Conservation (phyloP, 192 early-diverging fungal species). For the Coemansia sp. region DNA sequence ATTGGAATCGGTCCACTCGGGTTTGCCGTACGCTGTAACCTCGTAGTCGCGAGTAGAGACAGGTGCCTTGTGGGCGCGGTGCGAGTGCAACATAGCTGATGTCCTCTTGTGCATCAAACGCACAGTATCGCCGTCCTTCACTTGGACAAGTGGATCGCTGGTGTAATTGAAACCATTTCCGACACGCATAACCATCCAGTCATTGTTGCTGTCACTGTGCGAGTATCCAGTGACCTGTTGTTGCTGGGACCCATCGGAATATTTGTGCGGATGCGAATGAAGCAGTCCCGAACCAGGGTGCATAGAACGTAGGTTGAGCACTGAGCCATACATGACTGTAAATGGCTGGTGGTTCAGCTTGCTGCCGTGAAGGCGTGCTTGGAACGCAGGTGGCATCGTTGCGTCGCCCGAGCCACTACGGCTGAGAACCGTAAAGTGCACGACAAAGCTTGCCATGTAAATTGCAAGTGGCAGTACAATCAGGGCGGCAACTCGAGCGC, state of each 20-base stretch:
- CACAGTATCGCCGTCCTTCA: conserved; percentile 77
- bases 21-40: conserved; percentile 60
- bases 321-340: conserved; percentile 25
- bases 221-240: conserved; percentile 91
- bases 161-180: conserved; percentile 43
- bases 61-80: conserved; percentile 60
- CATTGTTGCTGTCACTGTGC: conserved; percentile 76
- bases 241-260: conserved; percentile 66
- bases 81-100: conserved; percentile 61
- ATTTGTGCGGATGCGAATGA: conserved; percentile 66
- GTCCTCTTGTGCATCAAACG: conserved; percentile 72
- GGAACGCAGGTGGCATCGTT: conserved; percentile 89
- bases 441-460: conserved; percentile 86
- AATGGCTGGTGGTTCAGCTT: conserved; percentile 54
- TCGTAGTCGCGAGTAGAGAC: conserved; percentile 71
- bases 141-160: conserved; percentile 54
- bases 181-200: conserved; percentile 55
- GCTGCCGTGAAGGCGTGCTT: conserved; percentile 78
- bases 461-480: conserved; percentile 79
- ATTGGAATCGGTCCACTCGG: conserved; percentile 72
- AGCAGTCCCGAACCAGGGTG: conserved; percentile 51
- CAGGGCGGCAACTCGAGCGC: conserved; percentile 77
- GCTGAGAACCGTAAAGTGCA: conserved; percentile 85
- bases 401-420: conserved; percentile 87
- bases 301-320: conserved; percentile 31